These are phyloP conservation scores for Aspergillus hortae DNA, from an alignment of 2,329 filamentous ascomycete species.

Conservation along the genomic window DNA sequence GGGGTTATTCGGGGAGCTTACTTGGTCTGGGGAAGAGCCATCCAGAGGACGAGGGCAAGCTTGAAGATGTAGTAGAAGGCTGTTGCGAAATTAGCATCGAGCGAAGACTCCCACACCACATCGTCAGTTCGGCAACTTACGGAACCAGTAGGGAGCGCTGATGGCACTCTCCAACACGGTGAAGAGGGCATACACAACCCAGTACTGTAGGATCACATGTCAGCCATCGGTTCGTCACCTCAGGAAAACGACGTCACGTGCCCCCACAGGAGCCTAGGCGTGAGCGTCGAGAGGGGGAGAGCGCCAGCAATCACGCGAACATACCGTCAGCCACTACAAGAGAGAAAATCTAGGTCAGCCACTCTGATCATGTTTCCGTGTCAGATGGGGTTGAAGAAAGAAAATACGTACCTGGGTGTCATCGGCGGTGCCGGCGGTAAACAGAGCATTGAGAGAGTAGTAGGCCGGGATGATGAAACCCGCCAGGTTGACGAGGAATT, in stretches of 20 bases:
- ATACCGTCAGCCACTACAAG: conserved; percentile 58
- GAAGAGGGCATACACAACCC: conserved; percentile 65
- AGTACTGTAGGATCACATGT: conserved; percentile 51
- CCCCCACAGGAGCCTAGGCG: conserved; percentile 5
- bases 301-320: conserved; percentile 24
- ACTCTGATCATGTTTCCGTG: not conserved
- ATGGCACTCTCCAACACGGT: conserved; percentile 64
- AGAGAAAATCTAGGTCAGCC: conserved; percentile 8
- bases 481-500: conserved; percentile 65
- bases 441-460: conserved; percentile 63
- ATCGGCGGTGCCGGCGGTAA: conserved; percentile 58
- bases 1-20: conserved; percentile 49
- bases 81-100: conserved; percentile 17
- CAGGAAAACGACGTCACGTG: conserved; percentile 24
- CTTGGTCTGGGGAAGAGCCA: conserved; percentile 90
- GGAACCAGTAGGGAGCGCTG: conserved; percentile 68
- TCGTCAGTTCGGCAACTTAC: conserved; percentile 31
- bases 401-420: conserved; percentile 57
- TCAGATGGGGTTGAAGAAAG: not conserved
- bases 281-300: conserved; percentile 1
- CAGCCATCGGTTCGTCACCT: conserved; percentile 7
- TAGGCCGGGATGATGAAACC: conserved; percentile 64
- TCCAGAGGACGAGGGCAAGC: conserved; percentile 95
- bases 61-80: conserved; percentile 99
- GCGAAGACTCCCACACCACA: not conserved